Percentiles rank a stretch among this genome's conserved stretches.
phyloP scores from a whole-genome alignment of 768 basidiomycete genomes.

The Kwoniella botswanensis region DNA sequence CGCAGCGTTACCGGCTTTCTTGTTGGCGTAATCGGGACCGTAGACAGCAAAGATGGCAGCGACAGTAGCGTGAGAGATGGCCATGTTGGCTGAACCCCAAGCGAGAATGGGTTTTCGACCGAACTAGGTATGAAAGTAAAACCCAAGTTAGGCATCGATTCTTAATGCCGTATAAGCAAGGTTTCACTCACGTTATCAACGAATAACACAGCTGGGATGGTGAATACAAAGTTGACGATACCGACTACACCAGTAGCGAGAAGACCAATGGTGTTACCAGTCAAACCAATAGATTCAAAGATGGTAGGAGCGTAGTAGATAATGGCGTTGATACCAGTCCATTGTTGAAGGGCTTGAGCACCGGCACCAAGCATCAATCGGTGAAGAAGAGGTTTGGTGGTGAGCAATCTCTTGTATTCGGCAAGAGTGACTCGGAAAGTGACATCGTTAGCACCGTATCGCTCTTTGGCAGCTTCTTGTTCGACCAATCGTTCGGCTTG shows the following conservation, averaged over 20 bases:
- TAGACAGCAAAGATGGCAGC: slow-evolving; percentile 65
- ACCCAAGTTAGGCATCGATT: not conserved
- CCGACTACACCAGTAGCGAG: slow-evolving; percentile 76
- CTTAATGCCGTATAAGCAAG: not conserved
- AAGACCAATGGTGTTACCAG: slow-evolving; percentile 67
- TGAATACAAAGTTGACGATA: slow-evolving; percentile 74
- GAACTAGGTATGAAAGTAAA: slow-evolving; percentile 38
- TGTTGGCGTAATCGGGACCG: slow-evolving; percentile 64
- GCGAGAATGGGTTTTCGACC: slow-evolving; percentile 71
- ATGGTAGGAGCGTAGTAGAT: slow-evolving; percentile 76
- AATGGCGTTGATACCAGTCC: slow-evolving; percentile 66
- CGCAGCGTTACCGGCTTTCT: slow-evolving; percentile 70
- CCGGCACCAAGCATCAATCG: slow-evolving; percentile 67
- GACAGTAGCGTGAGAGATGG: slow-evolving; percentile 69
- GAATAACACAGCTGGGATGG: slow-evolving; percentile 81
- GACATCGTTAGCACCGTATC: slow-evolving; percentile 49
- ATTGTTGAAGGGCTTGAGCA: slow-evolving; percentile 81
- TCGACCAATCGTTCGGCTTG: slow-evolving; percentile 72
- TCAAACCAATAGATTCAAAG: slow-evolving; percentile 68
- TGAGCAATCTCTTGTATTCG: slow-evolving; percentile 69
- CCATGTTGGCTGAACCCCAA: slow-evolving; percentile 33
- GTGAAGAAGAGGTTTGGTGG: slow-evolving; percentile 63
- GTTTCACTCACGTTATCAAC: slow-evolving; percentile 64
- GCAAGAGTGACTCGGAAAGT: slow-evolving; percentile 68
- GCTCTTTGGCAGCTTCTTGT: slow-evolving; percentile 70